Base-by-base conservation (phyloP, 495 filamentous ascomycete species). In the Aspergillus ellipticus region DNA sequence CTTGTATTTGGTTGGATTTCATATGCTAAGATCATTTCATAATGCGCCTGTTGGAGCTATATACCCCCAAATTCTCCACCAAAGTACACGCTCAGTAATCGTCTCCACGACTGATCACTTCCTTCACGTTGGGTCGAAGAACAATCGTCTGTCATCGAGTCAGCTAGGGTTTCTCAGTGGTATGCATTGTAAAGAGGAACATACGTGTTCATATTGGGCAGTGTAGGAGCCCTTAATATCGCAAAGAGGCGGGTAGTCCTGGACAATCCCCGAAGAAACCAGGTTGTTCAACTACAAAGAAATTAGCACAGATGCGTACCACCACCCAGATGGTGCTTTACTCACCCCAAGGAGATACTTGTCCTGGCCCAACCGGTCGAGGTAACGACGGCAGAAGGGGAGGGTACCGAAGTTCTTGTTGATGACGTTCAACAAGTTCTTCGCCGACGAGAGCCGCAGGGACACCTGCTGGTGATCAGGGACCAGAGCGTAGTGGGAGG, bases 161-260 rank as follows among this genome's bases (percentile, higher is more conserved):
- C 56, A 73, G 68, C 59, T 6, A 16, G 22, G 11, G 47, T 5
- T 9, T 51, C 47, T 42, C 55, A 33, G 24, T 26, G 56, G 31
- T 15, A 9, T 0, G 22, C 2, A 53, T 11, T 42, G 7, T 17
- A 5, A 39, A 26, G 70, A 20, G 31, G 70, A 20, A 74, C 88
- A 80, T 76, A 94, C 90, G 79, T 97, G 92, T 80, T 97, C 92
- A 65, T 79, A 96, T 72, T 97, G 92, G 58, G 92, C 92, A 17
- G 92, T 96, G 69, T 94, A 97, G 19, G 89, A 93, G 52, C 92
- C 92, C 83, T 96, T 96, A 74, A 90, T 85, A 77, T 97, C 92
- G 56, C 85, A 85, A 43, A 97, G 78, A 19, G 92, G 92, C 2
- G 91, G 90, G 66, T 97, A 96, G 39, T 87, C 84, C 70, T 96